Conservation (phyloP, 352 stramenopile species). For the Phytophthora cactorum region DNA sequence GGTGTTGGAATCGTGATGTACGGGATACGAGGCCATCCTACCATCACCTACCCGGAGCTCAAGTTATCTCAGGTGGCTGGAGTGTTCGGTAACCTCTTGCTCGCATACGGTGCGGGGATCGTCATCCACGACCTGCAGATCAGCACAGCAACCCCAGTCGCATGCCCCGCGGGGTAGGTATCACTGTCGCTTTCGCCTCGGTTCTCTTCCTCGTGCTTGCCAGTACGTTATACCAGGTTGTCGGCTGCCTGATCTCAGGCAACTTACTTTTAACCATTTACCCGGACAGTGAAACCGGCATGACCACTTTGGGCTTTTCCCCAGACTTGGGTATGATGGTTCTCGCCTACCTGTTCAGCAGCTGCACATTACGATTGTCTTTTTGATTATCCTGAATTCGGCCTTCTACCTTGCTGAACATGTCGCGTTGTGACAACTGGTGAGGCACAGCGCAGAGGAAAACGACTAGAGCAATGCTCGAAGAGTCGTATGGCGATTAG, state of each 20-base stretch:
- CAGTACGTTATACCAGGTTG: slow-evolving; percentile 49
- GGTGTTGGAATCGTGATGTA: slow-evolving; percentile 53
- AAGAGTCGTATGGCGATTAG: no score
- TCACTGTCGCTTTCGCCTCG: slow-evolving; percentile 61
- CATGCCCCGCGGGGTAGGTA: slow-evolving; percentile 63
- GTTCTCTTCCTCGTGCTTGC: slow-evolving; percentile 56
- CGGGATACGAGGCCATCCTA: slow-evolving; percentile 60
- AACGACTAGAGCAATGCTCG: no score
- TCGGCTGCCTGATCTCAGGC: slow-evolving; percentile 69
- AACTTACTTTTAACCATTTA: slow-evolving; percentile 78
- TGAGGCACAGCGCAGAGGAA: no score
- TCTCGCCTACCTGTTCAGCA: slow-evolving; percentile 61
- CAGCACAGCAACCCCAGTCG: slow-evolving; percentile 63
- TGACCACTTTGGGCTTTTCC: slow-evolving; percentile 49
- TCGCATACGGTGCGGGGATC: slow-evolving; percentile 67
- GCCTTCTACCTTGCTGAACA: slow-evolving; percentile 56
- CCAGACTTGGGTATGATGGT: slow-evolving; percentile 50
- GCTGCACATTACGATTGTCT: slow-evolving; percentile 57
- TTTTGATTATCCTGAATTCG: slow-evolving; percentile 49
- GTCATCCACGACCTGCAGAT: slow-evolving; percentile 66
- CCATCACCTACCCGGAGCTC: slow-evolving; percentile 46
- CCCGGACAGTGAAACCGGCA: slow-evolving; percentile 30
- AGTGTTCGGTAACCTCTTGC: slow-evolving; percentile 69
- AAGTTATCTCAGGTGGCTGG: slow-evolving; percentile 58
- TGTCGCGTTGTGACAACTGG: no score